Evolutionary conservation across 768 basidiomycete species (phyloP), one percentile per base, ranked within the genome.

Genomic region (Dendrothele bispora): DNA sequence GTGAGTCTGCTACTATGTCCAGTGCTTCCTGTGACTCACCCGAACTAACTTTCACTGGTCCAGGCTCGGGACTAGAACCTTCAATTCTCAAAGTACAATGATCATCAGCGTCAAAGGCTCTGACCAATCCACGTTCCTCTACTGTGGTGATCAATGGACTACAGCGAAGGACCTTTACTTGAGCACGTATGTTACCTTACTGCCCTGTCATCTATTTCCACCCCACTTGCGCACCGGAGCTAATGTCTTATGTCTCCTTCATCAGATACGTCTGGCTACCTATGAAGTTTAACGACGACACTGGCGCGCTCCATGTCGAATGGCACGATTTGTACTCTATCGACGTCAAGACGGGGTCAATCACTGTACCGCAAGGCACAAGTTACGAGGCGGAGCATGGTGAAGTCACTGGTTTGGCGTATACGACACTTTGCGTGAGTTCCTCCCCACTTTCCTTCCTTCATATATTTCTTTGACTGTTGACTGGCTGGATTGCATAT

Each of bases 201-300:
- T 32, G 30, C n/a, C n/a, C n/a, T n/a, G n/a, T n/a, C n/a, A n/a
- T n/a, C n/a, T n/a, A 32, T 32, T 10, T 32, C 30, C 30, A 17
- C 10, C 30, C 10, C 30, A 10, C 17, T 32, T 10, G 10, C 17
- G 30, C 10, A 10, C 11, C 30, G 30, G n/a, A 32, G 30, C 39
- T 42, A 5, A 35, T n/a, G n/a, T n/a, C n/a, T n/a, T n/a, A n/a
- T n/a, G n/a, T n/a, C n/a, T n/a, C n/a, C n/a, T n/a, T n/a, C n/a
- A n/a, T n/a, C n/a, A 59, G 58, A 43, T 63, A 64, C 52, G 52
- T 61, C 24, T 61, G 62, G 62, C 43, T 64, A 10, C 59, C 62
- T 14, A 59, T 56, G 18, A 38, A 53, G 4, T 53, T 62, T 39
- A 40, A 62, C 52, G 62, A 64, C 43, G 36, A 45, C 30, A 59